Evolutionary conservation across 495 filamentous ascomycete genomes (phyloP).

Genomic region (Halenospora varia): DNA sequence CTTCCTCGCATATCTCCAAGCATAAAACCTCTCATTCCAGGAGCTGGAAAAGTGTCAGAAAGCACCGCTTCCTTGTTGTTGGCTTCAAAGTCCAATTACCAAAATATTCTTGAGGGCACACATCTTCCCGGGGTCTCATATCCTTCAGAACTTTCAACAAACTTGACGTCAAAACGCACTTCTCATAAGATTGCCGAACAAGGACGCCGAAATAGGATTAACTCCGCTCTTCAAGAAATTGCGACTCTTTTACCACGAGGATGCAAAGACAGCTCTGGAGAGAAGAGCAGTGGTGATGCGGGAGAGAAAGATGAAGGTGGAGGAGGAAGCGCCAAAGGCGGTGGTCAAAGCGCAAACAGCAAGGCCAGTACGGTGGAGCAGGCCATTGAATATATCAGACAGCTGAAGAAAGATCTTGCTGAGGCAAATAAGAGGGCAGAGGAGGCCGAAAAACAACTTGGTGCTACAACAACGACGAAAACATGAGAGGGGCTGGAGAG

Average conservation of each 20-base stretch:
- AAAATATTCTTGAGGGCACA: slow-evolving; percentile 93
- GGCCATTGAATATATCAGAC: slow-evolving; percentile 92
- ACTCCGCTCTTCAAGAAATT: slow-evolving; percentile 88
- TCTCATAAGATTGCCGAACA: slow-evolving; percentile 98
- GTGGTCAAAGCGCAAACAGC: slow-evolving; percentile 62
- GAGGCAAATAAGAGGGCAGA: slow-evolving; percentile 63
- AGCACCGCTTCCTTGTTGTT: slow-evolving; percentile 81
- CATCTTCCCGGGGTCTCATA: slow-evolving; percentile 86
- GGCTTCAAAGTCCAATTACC: slow-evolving; percentile 94
- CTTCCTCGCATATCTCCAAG: slow-evolving; percentile 91
- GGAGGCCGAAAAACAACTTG: slow-evolving; percentile 58
- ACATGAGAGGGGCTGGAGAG: neutral
- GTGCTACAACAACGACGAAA: neutral
- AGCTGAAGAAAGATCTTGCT: slow-evolving; percentile 68
- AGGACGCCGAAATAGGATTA: slow-evolving; percentile 91
- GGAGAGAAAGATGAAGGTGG: slow-evolving; percentile 23
- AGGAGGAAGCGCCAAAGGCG: slow-evolving; percentile 28
- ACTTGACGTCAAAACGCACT: slow-evolving; percentile 92
- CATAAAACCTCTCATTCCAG: slow-evolving; percentile 86
- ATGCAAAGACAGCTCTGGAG: slow-evolving; percentile 38
- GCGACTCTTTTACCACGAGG: slow-evolving; percentile 68
- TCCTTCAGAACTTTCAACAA: slow-evolving; percentile 84
- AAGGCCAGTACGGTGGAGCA: slow-evolving; percentile 96
- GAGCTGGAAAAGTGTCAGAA: slow-evolving; percentile 45
- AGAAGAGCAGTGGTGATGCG: slow-evolving; percentile 34